Conservation (phyloP, 2,329 filamentous ascomycete species). For the Pseudocercospora crystallina region DNA sequence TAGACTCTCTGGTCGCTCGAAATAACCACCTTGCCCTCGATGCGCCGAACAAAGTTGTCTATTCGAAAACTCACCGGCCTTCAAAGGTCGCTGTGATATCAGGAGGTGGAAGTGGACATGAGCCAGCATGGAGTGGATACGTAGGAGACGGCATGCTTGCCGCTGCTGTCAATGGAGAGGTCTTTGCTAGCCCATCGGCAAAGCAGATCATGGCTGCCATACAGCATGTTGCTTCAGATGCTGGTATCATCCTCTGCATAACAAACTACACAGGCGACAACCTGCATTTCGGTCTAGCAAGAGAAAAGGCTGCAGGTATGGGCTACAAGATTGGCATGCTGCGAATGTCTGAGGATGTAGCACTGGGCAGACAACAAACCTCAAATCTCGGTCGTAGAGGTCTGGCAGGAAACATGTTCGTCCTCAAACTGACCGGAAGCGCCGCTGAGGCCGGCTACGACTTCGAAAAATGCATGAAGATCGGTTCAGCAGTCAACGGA, state of each 20-base stretch:
- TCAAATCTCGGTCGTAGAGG: slow-evolving; percentile 51
- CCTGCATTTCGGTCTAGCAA: slow-evolving; percentile 50
- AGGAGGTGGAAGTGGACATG: slow-evolving; percentile 50
- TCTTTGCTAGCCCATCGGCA: slow-evolving; percentile 50
- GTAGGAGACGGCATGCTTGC: slow-evolving; percentile 51
- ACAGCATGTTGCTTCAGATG: slow-evolving; percentile 45
- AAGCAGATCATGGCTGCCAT: slow-evolving; percentile 53
- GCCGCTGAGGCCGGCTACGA: slow-evolving; percentile 46
- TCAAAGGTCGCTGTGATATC: slow-evolving; percentile 48
- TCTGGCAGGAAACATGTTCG: slow-evolving; percentile 50
- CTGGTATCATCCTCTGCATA: slow-evolving; percentile 49
- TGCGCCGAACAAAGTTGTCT: slow-evolving; percentile 49
- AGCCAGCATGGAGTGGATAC: slow-evolving; percentile 51
- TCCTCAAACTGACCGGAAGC: slow-evolving; percentile 49
- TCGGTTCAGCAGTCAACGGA: slow-evolving; percentile 45
- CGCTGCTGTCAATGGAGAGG: slow-evolving; percentile 50
- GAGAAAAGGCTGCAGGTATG: slow-evolving; percentile 47
- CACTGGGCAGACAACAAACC: slow-evolving; percentile 50
- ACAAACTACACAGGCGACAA: slow-evolving; percentile 54
- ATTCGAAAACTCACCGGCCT: slow-evolving; percentile 45
- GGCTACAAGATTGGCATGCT: slow-evolving; percentile 49
- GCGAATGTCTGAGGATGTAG: slow-evolving; percentile 51
- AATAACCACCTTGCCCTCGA: slow-evolving; percentile 49
- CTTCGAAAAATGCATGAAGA: slow-evolving; percentile 47
- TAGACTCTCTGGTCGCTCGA: slow-evolving; percentile 48